phyloP scores from a whole-genome alignment of 2,329 filamentous ascomycete genomes.

The Dryadomyces sulphureus region DNA sequence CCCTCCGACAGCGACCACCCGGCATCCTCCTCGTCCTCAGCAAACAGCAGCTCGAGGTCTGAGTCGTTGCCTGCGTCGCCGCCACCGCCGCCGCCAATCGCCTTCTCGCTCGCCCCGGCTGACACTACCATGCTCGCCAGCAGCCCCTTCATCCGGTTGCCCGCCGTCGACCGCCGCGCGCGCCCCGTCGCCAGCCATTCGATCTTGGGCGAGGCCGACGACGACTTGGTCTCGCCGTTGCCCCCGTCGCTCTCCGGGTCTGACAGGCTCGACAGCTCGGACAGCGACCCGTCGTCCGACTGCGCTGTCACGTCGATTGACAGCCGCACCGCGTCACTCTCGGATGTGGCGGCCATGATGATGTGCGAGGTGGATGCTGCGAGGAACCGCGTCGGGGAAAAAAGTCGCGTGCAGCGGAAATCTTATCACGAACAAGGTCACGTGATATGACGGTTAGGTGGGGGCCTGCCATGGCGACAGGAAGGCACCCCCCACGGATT shows the following conservation, averaged over 20 bases:
- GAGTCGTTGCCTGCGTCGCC: slow-evolving; percentile 26
- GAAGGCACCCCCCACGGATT: neutral
- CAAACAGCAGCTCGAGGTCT: slow-evolving; percentile 61
- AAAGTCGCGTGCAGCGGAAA: neutral
- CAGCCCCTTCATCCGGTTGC: slow-evolving; percentile 68
- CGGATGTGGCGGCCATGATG: slow-evolving; percentile 1
- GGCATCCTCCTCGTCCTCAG: slow-evolving; percentile 53
- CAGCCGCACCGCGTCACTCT: neutral
- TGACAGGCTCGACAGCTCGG: slow-evolving; percentile 3
- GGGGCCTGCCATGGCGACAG: neutral
- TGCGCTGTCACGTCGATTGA: neutral
- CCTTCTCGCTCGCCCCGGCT: slow-evolving; percentile 3
- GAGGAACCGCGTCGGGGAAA: too few relatives aligned
- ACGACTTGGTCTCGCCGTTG: neutral
- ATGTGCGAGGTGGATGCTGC: neutral
- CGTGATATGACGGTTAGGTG: neutral
- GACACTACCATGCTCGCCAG: slow-evolving; percentile 56
- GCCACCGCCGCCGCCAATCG: neutral
- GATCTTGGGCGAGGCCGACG: slow-evolving; percentile 17
- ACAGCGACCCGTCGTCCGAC: neutral
- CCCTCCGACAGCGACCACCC: slow-evolving; percentile 60
- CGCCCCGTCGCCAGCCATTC: slow-evolving; percentile 64
- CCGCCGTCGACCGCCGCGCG: slow-evolving; percentile 64
- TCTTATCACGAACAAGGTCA: neutral
- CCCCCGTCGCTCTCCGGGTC: neutral